Conservation (phyloP, 768 basidiomycete genomes). For the Erythrobasidium yunnanense region DNA sequence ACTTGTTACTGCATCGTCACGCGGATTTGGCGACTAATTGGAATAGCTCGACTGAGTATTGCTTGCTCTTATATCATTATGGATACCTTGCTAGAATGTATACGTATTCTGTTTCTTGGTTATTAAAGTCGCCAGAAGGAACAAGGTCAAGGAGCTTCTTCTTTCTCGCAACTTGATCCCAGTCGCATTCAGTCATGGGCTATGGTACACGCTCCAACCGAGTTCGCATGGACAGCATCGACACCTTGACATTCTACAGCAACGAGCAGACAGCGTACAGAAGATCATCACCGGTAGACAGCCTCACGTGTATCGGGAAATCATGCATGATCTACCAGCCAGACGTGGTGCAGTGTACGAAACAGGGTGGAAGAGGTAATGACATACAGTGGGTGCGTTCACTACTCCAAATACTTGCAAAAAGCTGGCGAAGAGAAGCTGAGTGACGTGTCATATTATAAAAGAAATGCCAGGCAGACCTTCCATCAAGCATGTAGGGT, state of each 20-base stretch:
- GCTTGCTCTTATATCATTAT: no score
- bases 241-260: slow-evolving; percentile 17
- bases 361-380: slow-evolving; percentile 9
- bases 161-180: no score
- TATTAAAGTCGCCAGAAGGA: no score
- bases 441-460: slow-evolving; percentile 6
- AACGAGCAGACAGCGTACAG: slow-evolving; percentile 10
- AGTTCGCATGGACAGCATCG: slow-evolving; percentile 15
- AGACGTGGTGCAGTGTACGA: slow-evolving; percentile 26
- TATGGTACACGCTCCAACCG: slow-evolving; percentile 9
- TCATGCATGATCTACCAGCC: slow-evolving; percentile 19
- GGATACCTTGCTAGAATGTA: not conserved
- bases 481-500: slow-evolving; percentile 18
- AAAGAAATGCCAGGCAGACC: slow-evolving; percentile 22
- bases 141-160: not conserved
- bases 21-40: no score
- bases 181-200: no score
- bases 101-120: no score
- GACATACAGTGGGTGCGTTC: slow-evolving; percentile 25
- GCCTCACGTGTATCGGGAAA: slow-evolving; percentile 22
- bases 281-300: slow-evolving; percentile 7
- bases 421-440: not conserved
- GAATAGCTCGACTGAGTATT: no score
- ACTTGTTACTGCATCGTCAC: not conserved
- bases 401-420: not conserved